Percentiles rank a stretch among this genome's conserved stretches.
These are phyloP conservation scores for Gentiana dahurica DNA, from an alignment of 257 asterid genomes.

Conservation along the genomic window DNA sequence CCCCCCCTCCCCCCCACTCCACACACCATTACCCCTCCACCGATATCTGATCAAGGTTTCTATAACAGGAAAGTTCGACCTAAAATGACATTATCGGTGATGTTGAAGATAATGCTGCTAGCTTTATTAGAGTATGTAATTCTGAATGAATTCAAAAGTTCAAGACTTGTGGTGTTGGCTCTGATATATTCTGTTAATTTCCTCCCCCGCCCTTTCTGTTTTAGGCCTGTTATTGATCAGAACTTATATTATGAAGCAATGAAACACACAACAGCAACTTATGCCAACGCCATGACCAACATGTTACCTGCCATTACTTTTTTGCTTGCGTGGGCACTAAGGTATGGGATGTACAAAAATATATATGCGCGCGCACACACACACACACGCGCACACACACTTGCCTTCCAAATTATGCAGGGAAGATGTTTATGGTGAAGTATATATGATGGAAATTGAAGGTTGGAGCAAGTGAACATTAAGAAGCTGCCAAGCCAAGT, in stretches of 20 bases:
- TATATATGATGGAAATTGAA: slow-evolving; percentile 5
- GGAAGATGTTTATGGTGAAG: not conserved
- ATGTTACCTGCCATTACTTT: slow-evolving; percentile 69
- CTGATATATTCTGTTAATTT: not conserved
- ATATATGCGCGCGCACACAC: not conserved
- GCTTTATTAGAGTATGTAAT: slow-evolving; percentile 53
- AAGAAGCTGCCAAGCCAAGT: slow-evolving; percentile 39
- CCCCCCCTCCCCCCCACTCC: not conserved
- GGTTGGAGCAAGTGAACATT: slow-evolving; percentile 55
- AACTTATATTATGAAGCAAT: slow-evolving; percentile 53
- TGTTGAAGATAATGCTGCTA: slow-evolving; percentile 46
- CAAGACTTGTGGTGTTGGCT: too few relatives aligned
- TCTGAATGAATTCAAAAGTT: not conserved
- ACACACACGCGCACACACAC: too few relatives aligned
- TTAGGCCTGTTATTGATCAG: slow-evolving; percentile 67
- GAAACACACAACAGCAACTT: slow-evolving; percentile 58
- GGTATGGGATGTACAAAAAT: slow-evolving; percentile 21
- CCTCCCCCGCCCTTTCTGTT: not conserved
- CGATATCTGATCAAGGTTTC: not conserved
- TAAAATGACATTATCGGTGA: slow-evolving; percentile 41
- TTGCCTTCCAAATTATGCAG: too few relatives aligned
- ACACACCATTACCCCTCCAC: too few relatives aligned
- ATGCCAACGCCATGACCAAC: slow-evolving; percentile 54
- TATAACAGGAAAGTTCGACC: slow-evolving; percentile 74
- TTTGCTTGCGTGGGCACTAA: slow-evolving; percentile 56